These are phyloP conservation scores for Dioscorea dumetorum DNA, from an alignment of 106 monocot species.

Conservation along the genomic window DNA sequence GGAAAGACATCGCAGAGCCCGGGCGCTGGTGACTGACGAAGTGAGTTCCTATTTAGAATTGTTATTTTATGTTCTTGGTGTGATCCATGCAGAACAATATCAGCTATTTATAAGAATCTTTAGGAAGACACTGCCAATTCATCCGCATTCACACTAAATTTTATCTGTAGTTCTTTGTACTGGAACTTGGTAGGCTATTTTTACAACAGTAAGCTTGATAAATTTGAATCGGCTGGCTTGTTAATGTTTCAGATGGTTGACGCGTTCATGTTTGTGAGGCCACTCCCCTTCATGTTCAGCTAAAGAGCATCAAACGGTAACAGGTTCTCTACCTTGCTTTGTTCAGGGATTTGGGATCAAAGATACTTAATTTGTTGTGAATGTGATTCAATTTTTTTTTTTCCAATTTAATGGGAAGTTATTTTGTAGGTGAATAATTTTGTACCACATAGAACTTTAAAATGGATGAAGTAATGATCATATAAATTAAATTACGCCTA, in stretches of 20 bases:
- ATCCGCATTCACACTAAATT: too few relatives aligned
- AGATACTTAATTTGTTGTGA: too few relatives aligned
- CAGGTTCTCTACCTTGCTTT: neutral
- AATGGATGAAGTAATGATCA: too few relatives aligned
- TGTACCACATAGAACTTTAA: too few relatives aligned
- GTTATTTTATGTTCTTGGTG: neutral
- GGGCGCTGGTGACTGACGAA: conserved; percentile 73
- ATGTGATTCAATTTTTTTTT: too few relatives aligned
- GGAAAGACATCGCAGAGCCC: conserved; percentile 66
- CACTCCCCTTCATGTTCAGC: conserved; percentile 86
- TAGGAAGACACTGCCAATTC: neutral
- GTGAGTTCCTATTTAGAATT: neutral
- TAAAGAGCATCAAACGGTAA: conserved; percentile 12
- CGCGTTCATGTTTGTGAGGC: conserved; percentile 91
- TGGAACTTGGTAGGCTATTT: neutral
- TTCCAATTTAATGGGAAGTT: too few relatives aligned
- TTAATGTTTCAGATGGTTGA: conserved; percentile 71
- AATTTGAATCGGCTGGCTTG: neutral
- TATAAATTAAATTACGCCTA: too few relatives aligned
- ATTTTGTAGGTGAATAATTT: too few relatives aligned
- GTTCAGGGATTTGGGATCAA: too few relatives aligned
- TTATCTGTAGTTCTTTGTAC: neutral
- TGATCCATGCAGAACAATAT: neutral
- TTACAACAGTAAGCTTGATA: neutral
- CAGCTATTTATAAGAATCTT: neutral